These are phyloP conservation scores for Galeopsis tetrahit DNA, from an alignment of 257 asterid species.

Conservation along the genomic window DNA sequence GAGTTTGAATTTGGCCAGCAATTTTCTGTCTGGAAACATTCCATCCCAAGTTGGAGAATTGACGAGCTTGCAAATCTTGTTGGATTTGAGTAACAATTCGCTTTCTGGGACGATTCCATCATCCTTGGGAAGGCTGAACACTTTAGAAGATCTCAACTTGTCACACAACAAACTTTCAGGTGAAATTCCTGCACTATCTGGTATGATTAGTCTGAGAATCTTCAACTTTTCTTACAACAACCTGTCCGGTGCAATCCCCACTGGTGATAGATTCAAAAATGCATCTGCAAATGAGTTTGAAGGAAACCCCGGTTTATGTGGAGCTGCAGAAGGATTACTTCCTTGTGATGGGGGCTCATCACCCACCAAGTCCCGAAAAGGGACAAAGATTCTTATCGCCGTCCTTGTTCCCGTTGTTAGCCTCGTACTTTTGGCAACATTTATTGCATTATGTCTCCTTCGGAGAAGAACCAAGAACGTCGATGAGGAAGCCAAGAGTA, in stretches of 20 bases:
- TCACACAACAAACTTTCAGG: slow-evolving; percentile 77
- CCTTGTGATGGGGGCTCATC: slow-evolving; percentile 45
- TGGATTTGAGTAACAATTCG: slow-evolving; percentile 73
- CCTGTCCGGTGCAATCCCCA: slow-evolving; percentile 72
- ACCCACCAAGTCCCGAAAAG: slow-evolving; percentile 39
- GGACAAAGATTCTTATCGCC: slow-evolving; percentile 50
- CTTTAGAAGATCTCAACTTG: slow-evolving; percentile 65
- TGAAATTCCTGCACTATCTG: slow-evolving; percentile 57
- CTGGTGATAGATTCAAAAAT: slow-evolving; percentile 41
- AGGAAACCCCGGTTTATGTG: slow-evolving; percentile 73
- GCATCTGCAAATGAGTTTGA: slow-evolving; percentile 52
- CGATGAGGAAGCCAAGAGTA: slow-evolving; percentile 53
- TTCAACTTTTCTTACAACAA: slow-evolving; percentile 73
- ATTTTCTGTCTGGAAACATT: slow-evolving; percentile 60
- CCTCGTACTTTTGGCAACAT: slow-evolving; percentile 48
- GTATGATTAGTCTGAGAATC: slow-evolving; percentile 56
- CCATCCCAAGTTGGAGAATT: slow-evolving; percentile 70
- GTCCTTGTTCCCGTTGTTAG: slow-evolving; percentile 52
- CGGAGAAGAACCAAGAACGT: slow-evolving; percentile 39
- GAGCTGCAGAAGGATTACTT: slow-evolving; percentile 57
- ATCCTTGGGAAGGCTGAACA: slow-evolving; percentile 55
- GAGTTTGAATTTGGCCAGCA: slow-evolving; percentile 59
- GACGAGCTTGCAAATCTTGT: slow-evolving; percentile 44
- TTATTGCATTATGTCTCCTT: slow-evolving; percentile 39
- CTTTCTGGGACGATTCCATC: slow-evolving; percentile 68